A percentile compares a stretch with the other conserved stretches of the same genome.
Conservation (phyloP, 257 asterid species). For the Plantago elongata region DNA sequence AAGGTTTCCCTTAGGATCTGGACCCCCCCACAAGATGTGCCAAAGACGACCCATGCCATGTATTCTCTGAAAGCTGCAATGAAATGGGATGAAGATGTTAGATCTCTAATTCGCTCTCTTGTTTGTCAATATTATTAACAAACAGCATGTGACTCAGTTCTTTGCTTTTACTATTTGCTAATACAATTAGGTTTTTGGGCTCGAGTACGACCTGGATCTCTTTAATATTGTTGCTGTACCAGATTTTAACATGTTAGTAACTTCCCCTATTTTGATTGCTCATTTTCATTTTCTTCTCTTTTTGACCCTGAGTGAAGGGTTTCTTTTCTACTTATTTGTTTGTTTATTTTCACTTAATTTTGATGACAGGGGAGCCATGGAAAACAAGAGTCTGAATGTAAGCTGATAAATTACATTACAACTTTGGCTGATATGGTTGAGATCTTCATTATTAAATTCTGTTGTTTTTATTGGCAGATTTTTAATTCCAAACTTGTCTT, state of each 20-base stretch:
- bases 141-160: slow-evolving; percentile 1
- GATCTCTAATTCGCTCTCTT: slow-evolving; percentile 18
- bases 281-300: slow-evolving; percentile 8
- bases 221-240: slow-evolving; percentile 94
- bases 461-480: slow-evolving; percentile 45
- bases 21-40: slow-evolving; percentile 87
- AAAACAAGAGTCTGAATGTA: slow-evolving; percentile 96
- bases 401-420: slow-evolving; percentile 16
- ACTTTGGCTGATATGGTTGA: neutral
- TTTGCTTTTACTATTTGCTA: slow-evolving; percentile 11
- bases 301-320: slow-evolving; percentile 17
- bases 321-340: neutral
- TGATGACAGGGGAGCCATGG: slow-evolving; percentile 96
- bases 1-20: slow-evolving; percentile 78
- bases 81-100: slow-evolving; percentile 99
- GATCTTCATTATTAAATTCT: slow-evolving; percentile 7
- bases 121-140: slow-evolving; percentile 14
- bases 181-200: slow-evolving; percentile 76
- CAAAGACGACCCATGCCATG: slow-evolving; percentile 95
- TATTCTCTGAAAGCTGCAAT: slow-evolving; percentile 93
- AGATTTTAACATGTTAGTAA: slow-evolving; percentile 84
- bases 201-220: slow-evolving; percentile 94
- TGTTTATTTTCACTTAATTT: neutral
- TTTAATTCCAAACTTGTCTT: slow-evolving; percentile 91
- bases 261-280: slow-evolving; percentile 17